phyloP scores from a whole-genome alignment of 768 basidiomycete species.

The Boletus coccyginus region DNA sequence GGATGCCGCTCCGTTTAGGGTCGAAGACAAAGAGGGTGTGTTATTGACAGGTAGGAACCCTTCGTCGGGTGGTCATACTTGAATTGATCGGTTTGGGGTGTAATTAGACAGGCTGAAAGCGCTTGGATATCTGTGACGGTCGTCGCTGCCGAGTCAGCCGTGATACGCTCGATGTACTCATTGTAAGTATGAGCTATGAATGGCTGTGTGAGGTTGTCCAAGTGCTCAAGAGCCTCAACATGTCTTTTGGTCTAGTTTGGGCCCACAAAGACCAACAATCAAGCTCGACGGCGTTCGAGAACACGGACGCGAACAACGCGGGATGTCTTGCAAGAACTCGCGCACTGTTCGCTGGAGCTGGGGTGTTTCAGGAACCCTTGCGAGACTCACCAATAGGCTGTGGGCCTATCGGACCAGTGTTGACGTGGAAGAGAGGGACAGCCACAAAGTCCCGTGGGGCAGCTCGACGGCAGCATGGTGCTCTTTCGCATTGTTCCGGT shows the following conservation, averaged over 20 bases:
- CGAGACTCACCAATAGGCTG: conserved; percentile 56
- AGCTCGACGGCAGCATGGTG: conserved; percentile 65
- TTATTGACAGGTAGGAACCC: conserved; percentile 18
- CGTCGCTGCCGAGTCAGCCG: not conserved
- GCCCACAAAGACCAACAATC: too few species aligned
- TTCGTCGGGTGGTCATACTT: not conserved
- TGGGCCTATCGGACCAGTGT: conserved; percentile 70
- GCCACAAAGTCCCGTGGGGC: conserved; percentile 75
- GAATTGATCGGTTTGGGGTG: not conserved
- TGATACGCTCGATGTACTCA: too few species aligned
- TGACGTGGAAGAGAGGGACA: conserved; percentile 71
- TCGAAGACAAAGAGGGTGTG: conserved; percentile 23
- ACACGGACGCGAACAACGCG: too few species aligned
- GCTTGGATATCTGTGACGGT: conserved; percentile 1
- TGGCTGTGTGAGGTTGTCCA: not conserved
- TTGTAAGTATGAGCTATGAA: not conserved
- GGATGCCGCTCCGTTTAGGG: conserved; percentile 6
- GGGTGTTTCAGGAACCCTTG: not conserved
- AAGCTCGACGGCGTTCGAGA: too few species aligned
- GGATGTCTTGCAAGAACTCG: too few species aligned
- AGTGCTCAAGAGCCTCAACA: too few species aligned
- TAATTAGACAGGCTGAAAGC: conserved; percentile 15
- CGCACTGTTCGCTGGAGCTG: not conserved
- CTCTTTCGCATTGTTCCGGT: conserved; percentile 59
- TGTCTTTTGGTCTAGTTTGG: too few species aligned